Base-by-base conservation (phyloP, 768 basidiomycete genomes). In the Boletus speciosus region DNA sequence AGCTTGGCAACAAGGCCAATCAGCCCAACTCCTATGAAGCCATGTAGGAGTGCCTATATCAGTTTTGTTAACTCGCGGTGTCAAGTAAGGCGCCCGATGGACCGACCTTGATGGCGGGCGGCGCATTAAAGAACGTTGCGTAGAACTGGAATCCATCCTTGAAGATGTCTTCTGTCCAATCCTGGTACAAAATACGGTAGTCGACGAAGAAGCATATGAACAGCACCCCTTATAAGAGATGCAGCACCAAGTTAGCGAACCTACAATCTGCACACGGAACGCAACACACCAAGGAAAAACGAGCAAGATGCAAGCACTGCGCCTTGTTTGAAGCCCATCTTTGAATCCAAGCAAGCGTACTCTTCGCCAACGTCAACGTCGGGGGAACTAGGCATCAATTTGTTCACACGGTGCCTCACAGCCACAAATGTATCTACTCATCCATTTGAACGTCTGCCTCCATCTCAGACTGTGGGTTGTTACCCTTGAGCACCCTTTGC, bases 131-230 rank as follows among this genome's bases (percentile, higher is more conserved):
- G 75, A 97, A 98, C 25, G 91, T 94, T 47, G 82, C 82, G 68
- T 98, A 98, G 73, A 94, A 96, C 64, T 87, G 83, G 69, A 90
- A 86, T 5, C 88, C 93, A 65, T 95, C 91, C 40, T 79, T 75
- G 41, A 89, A 66, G 32, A 81, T 75, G 47, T 84, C 80, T 1
- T 88, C 80, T 3, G 83, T 86, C 40, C 90, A 62, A 19, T 78
- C 75, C 27, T 78, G 75, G 74, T 89, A 95, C 44, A 98, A 75
- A 49, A 97, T 75, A 36, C 86, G 83, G 70, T 93, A 85, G 77
- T 98, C 95, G 48, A 96, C 81, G 69, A 87, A 88, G 70, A 90
- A 82, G 68, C 87, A 91, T 61, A 91, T 90, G 71, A 90, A 88
- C 57, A 90, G 72, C 51, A 91, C 84, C 51, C 90, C 90, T 90